Conservation (phyloP, 1,284 basidiomycete genomes). For the Leccinum pachyderme region DNA sequence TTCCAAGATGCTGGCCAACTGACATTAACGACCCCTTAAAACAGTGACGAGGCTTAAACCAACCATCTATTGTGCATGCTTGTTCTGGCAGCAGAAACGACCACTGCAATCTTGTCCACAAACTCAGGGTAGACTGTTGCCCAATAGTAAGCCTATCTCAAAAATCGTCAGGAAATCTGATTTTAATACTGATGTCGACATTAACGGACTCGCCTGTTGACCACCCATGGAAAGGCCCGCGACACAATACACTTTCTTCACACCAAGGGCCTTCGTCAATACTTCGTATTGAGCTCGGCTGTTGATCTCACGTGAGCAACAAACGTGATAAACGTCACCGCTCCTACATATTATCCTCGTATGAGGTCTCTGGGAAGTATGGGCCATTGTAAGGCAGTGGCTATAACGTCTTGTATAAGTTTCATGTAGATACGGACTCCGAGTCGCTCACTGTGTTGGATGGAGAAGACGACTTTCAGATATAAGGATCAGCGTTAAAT, state of each 20-base stretch:
- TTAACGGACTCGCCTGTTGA: constrained; percentile 41
- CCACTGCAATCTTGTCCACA: constrained; percentile 42
- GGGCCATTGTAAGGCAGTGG: constrained; percentile 44
- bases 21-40: neutral
- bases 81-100: constrained; percentile 41
- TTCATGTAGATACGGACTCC: constrained; percentile 2
- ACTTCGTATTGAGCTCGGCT: constrained; percentile 57
- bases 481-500: neutral
- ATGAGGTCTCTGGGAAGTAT: constrained; percentile 43
- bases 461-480: constrained; percentile 14
- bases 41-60: constrained; percentile 3
- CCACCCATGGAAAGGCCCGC: constrained; percentile 63
- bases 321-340: neutral
- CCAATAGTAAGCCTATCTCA: constrained; percentile 54
- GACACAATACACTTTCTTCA: constrained; percentile 47
- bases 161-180: neutral
- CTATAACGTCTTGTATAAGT: constrained; percentile 26
- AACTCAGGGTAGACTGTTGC: constrained; percentile 55
- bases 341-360: constrained; percentile 18
- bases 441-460: constrained; percentile 14
- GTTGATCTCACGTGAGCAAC: neutral
- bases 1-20: constrained; percentile 48
- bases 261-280: constrained; percentile 46
- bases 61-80: constrained; percentile 58
- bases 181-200: neutral